phyloP scores from a whole-genome alignment of 2,329 filamentous ascomycete species.

The Aspergillus awamori region DNA sequence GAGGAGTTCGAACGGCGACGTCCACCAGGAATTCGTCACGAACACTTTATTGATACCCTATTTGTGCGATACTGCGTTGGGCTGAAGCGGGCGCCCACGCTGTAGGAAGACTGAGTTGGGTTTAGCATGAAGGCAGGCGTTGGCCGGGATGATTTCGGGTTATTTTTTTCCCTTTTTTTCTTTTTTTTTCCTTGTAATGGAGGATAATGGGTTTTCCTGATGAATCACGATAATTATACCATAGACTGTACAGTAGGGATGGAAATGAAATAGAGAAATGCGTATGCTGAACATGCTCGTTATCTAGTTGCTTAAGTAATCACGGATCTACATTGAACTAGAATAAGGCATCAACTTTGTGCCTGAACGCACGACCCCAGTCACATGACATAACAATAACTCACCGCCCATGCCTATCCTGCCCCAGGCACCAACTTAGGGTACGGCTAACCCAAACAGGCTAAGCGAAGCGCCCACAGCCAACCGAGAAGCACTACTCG shows the following conservation, averaged over 20 bases:
- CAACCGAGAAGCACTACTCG: slow-evolving; percentile 36
- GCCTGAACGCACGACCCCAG: not conserved
- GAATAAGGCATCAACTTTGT: not conserved
- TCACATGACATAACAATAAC: not conserved
- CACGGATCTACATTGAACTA: not conserved
- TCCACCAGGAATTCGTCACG: slow-evolving; percentile 83
- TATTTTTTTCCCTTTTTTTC: not conserved
- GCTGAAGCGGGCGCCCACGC: slow-evolving; percentile 48
- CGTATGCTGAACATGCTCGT: too few species aligned
- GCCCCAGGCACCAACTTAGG: slow-evolving; percentile 34
- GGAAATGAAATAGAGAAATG: not conserved
- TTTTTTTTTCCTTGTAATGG: slow-evolving; percentile 10
- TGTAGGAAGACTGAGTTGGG: slow-evolving; percentile 13
- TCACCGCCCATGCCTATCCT: not conserved
- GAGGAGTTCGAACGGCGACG: slow-evolving; percentile 72
- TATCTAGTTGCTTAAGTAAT: too few species aligned
- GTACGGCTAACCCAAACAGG: slow-evolving; percentile 46
- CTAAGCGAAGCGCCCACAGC: slow-evolving; percentile 46
- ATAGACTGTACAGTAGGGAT: slow-evolving; percentile 26
- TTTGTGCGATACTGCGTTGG: slow-evolving; percentile 73
- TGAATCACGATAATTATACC: slow-evolving; percentile 28
- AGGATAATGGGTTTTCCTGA: slow-evolving; percentile 18
- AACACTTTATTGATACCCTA: slow-evolving; percentile 82
- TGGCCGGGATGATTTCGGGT: slow-evolving; percentile 21
- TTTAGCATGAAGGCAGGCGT: not conserved